A percentile compares a stretch with the other conserved stretches of the same genome.
Evolutionary conservation across 2,329 filamentous ascomycete genomes (phyloP).

Genomic region (Eutypella sp.): DNA sequence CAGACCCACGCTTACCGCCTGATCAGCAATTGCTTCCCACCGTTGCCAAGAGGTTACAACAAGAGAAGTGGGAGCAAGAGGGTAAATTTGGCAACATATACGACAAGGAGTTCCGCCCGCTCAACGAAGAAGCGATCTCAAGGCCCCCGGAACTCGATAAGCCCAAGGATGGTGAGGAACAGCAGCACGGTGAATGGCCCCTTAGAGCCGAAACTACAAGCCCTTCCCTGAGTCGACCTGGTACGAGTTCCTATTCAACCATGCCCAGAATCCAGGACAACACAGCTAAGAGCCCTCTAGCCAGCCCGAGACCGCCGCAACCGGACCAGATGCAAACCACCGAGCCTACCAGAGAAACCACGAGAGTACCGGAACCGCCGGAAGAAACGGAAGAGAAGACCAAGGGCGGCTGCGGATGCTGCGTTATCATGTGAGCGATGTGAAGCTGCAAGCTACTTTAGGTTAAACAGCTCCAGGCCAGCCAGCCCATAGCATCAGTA

Average conservation of each 20-base stretch:
- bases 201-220: conserved; percentile 47
- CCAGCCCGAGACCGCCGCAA: conserved; percentile 41
- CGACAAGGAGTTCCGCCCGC: conserved; percentile 78
- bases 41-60: conserved; percentile 82
- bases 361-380: conserved; percentile 44
- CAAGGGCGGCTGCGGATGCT: conserved; percentile 62
- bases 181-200: conserved; percentile 56
- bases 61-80: conserved; percentile 93
- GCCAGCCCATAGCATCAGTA: conserved; percentile 5
- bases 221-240: conserved; percentile 40
- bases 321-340: conserved; percentile 40
- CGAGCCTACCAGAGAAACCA: conserved; percentile 17
- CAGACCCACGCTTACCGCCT: conserved; percentile 86
- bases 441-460: conserved; percentile 8
- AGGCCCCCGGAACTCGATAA: conserved; percentile 39
- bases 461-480: conserved; percentile 5
- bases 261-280: conserved; percentile 55
- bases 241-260: conserved; percentile 53
- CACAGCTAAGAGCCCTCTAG: conserved; percentile 33
- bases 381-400: conserved; percentile 47
- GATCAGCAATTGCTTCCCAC: conserved; percentile 95
- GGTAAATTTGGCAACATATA: conserved; percentile 81
- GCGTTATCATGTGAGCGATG: conserved; percentile 64
- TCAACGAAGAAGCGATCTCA: conserved; percentile 61
- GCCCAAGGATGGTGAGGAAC: conserved; percentile 22